A percentile compares a stretch with the other conserved stretches of the same genome.
Conservation (phyloP, 2,329 filamentous ascomycete species). For the Alternaria atra region DNA sequence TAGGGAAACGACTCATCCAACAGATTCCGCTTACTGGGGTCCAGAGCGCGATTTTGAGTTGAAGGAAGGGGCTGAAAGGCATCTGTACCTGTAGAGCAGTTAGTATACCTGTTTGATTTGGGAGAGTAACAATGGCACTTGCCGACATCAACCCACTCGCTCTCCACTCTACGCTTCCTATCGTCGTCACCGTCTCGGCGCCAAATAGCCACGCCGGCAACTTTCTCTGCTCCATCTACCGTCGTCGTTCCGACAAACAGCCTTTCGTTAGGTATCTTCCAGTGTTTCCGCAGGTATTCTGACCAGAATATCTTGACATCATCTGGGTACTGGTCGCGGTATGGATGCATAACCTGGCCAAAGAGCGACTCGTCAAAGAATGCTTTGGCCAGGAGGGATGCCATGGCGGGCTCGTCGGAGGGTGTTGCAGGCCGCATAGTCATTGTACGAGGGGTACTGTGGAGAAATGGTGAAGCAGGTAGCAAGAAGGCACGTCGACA, state of each 20-base stretch:
- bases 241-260: constrained; percentile 22
- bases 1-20: constrained; percentile 19
- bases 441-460: constrained; percentile 15
- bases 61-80: constrained; percentile 15
- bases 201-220: constrained; percentile 35
- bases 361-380: constrained; percentile 46
- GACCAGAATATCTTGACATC: constrained; percentile 38
- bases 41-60: constrained; percentile 32
- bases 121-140: background rate
- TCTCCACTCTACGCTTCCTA: constrained; percentile 19
- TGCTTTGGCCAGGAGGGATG: constrained; percentile 26
- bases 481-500: background rate
- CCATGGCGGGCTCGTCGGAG: constrained; percentile 31
- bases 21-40: constrained; percentile 26
- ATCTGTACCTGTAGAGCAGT: background rate
- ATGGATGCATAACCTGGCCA: constrained; percentile 39
- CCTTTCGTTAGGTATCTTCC: constrained; percentile 19
- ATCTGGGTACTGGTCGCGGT: constrained; percentile 34
- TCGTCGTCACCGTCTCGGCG: constrained; percentile 32
- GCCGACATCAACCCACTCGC: constrained; percentile 26
- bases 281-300: constrained; percentile 24
- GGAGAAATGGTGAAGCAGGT: background rate
- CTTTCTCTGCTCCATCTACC: constrained; percentile 15
- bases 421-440: constrained; percentile 28
- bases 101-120: background rate